Percentiles rank a stretch among this genome's conserved stretches.
Evolutionary conservation across 495 filamentous ascomycete species (phyloP).

Genomic region (Parathielavia hyrcaniae): DNA sequence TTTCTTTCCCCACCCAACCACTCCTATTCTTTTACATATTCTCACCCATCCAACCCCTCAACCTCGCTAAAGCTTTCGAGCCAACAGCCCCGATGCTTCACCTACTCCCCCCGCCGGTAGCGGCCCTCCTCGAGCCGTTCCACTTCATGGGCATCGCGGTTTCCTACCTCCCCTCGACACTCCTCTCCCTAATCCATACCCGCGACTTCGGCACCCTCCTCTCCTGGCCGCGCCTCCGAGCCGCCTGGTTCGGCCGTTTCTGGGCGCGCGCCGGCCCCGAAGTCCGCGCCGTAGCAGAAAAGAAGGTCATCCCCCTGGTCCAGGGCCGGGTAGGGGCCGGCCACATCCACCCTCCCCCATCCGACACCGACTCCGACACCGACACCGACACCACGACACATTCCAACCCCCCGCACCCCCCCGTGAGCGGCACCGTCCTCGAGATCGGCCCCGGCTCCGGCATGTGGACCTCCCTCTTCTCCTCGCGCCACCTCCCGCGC

Average conservation of each 20-base stretch:
- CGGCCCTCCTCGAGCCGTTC: slow-evolving; percentile 35
- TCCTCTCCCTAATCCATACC: slow-evolving; percentile 29
- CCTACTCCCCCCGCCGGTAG: slow-evolving; percentile 6
- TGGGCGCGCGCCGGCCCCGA: slow-evolving; percentile 41
- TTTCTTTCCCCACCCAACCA: no score
- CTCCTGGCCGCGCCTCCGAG: slow-evolving; percentile 31
- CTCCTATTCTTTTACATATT: not conserved
- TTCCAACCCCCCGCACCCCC: slow-evolving; percentile 25
- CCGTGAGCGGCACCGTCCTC: slow-evolving; percentile 35
- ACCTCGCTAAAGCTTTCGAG: not conserved
- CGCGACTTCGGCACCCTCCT: slow-evolving; percentile 28
- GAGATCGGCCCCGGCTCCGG: slow-evolving; percentile 48
- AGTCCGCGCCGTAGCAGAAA: slow-evolving; percentile 26
- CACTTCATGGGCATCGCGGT: slow-evolving; percentile 36
- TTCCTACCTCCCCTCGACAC: slow-evolving; percentile 34
- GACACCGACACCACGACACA: slow-evolving; percentile 1
- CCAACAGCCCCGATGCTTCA: slow-evolving; percentile 3
- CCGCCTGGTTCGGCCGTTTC: slow-evolving; percentile 47
- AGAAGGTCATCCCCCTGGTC: slow-evolving; percentile 39
- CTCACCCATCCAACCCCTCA: not conserved
- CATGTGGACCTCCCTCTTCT: slow-evolving; percentile 41
- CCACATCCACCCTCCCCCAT: slow-evolving; percentile 2
- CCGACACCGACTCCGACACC: no score
- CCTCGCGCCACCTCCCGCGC: not conserved
- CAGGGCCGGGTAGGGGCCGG: slow-evolving; percentile 33